Evolutionary conservation across 805 yeast species (phyloP).

Genomic region (Wickerhamomyces xylosicus): DNA sequence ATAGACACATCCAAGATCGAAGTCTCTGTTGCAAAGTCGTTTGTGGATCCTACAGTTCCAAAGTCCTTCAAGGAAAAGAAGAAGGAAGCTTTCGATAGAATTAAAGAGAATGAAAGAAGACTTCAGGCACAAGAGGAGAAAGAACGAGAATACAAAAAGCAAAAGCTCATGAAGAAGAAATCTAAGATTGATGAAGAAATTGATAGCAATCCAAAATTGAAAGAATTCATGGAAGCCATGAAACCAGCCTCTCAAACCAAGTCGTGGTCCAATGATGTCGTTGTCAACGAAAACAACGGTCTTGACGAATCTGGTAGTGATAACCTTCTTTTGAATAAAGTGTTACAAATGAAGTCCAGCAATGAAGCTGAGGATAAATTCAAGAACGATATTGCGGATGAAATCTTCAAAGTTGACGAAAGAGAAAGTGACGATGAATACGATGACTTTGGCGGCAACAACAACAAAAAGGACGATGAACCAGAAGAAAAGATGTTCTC

Average conservation of each 20-base stretch:
- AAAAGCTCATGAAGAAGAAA: constrained; percentile 18
- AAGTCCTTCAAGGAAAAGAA: constrained; percentile 46
- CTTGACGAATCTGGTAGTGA: constrained; percentile 21
- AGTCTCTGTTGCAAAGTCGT: constrained; percentile 76
- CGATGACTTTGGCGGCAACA: constrained; percentile 20
- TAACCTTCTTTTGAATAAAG: constrained; percentile 24
- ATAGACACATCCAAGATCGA: constrained; percentile 74
- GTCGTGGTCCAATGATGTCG: constrained; percentile 57
- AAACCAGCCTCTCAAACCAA: constrained; percentile 61
- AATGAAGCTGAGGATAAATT: constrained; percentile 7
- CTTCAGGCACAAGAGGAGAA: constrained; percentile 28
- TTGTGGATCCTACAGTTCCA: constrained; percentile 77
- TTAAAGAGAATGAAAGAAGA: constrained; percentile 39
- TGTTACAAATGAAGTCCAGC: constrained; percentile 25
- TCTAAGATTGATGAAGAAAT: constrained; percentile 47
- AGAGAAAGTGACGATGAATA: constrained; percentile 37
- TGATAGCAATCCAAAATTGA: constrained; percentile 52
- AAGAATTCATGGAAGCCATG: constrained; percentile 77
- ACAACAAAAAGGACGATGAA: constrained; percentile 30
- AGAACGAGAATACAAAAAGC: constrained; percentile 25
- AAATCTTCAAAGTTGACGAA: constrained; percentile 19
- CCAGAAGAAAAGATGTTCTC: constrained; percentile 31
- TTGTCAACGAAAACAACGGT: constrained; percentile 23
- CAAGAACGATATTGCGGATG: constrained; percentile 16
- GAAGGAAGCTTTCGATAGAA: constrained; percentile 36